Base-by-base conservation (phyloP, 768 basidiomycete genomes). In the Obba rivulosa region DNA sequence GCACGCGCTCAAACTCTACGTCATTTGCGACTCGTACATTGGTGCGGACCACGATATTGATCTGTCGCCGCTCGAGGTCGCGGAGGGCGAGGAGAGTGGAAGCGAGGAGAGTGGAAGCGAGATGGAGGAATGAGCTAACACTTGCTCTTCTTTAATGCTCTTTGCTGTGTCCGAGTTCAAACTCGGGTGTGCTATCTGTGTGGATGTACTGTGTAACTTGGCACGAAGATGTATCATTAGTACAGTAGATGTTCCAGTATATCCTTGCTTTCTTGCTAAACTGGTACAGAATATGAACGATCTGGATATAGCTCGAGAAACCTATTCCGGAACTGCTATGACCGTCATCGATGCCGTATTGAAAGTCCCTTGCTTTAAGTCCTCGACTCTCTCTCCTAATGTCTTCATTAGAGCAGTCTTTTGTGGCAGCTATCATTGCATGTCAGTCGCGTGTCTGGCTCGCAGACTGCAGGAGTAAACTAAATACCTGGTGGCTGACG, bases 1-100 rank as follows among this genome's bases (percentile, higher is more conserved):
- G 10, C 90, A 96, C 60, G 66, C 75, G 8, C 74, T 97, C 48
- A 91, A 90, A 68, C 65, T 97, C 34, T 94, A 87, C 57, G 85
- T 94, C 47, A 93, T 98, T 51, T 94, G 92, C 54, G 94, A 96
- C 62, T 86, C 87, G 46, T 95, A 93, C 62, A 73, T 87, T 20
- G 92, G 91, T 7, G 92, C 91, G 31, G 95, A 96, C 60, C 92
- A 96, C 59, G 92, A 93, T 61, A 84, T 97, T 62, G 77, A 79
- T 40, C 62, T 97, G 41, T 87, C 90, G 34, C 73, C 82, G 8
- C 78, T 97, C 52, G 84, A 88, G 21, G 92, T 96, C 45, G 91
- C 85, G 0, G 90, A 95, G 63, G 93, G 92, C 2, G 91, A 92
- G 64, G 88, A 90, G 16, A 87, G 84, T 52, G 87, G 88, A 46